A percentile compares a stretch with the other conserved stretches of the same genome.
phyloP scores from a whole-genome alignment of 495 filamentous ascomycete genomes.

The Parathielavia appendiculata region DNA sequence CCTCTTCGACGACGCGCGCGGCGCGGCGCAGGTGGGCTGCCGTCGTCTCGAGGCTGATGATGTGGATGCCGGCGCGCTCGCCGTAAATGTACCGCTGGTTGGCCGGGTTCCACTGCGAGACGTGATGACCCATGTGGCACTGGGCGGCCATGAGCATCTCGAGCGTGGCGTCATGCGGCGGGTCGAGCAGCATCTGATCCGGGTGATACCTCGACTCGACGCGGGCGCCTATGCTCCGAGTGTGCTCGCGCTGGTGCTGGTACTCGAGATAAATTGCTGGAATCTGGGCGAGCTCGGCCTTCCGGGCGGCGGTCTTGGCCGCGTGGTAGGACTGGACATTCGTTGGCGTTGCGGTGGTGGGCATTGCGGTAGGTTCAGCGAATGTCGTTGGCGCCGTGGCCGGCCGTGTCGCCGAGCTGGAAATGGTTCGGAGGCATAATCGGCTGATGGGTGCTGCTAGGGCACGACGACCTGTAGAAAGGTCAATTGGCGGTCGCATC shows the following conservation, averaged over 20 bases:
- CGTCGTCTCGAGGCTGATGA: conserved; percentile 83
- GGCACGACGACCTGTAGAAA: conserved; percentile 40
- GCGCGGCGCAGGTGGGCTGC: conserved; percentile 85
- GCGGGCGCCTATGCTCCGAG: conserved; percentile 48
- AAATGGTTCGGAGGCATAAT: conserved; percentile 36
- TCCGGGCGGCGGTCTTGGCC: conserved; percentile 6
- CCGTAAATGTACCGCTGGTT: conserved; percentile 96
- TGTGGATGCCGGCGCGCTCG: conserved; percentile 83
- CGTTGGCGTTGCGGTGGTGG: conserved; percentile 12
- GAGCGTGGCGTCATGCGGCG: conserved; percentile 77
- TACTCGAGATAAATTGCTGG: conserved; percentile 30
- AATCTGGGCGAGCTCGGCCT: conserved; percentile 29
- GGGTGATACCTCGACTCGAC: conserved; percentile 61
- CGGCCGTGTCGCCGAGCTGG: conserved; percentile 17
- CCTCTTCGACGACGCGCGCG: conserved; percentile 80
- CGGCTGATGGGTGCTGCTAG: conserved; percentile 38
- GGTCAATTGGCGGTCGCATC: conserved; percentile 19
- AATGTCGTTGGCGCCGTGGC: conserved; percentile 5
- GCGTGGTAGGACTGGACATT: conserved; percentile 13
- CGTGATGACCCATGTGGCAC: conserved; percentile 86
- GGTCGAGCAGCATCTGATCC: conserved; percentile 59
- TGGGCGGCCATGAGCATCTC: conserved; percentile 89
- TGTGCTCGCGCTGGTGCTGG: conserved; percentile 24
- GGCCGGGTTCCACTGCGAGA: conserved; percentile 89
- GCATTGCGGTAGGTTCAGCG: conserved; percentile 3